These are phyloP conservation scores for Magnolia officinalis DNA, from an alignment of 164 flowering plant species.

Conservation along the genomic window DNA sequence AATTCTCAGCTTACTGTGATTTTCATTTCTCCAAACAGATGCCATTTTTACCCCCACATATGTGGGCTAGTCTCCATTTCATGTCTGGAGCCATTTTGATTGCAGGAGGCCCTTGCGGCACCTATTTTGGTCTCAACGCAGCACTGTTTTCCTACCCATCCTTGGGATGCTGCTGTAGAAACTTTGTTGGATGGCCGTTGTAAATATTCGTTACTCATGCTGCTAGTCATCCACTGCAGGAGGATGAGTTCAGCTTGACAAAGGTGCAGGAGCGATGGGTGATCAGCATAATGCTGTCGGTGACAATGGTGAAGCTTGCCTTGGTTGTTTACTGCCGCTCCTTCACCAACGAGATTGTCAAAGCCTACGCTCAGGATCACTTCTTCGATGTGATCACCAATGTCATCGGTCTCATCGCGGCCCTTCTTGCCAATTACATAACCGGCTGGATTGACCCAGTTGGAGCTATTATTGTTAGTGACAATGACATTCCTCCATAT, in stretches of 20 bases:
- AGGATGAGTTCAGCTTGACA: conserved; percentile 47
- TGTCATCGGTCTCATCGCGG: conserved; percentile 76
- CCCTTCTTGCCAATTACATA: conserved; percentile 67
- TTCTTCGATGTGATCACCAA: conserved; percentile 92
- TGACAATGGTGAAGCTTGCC: conserved; percentile 64
- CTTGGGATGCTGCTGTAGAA: background rate
- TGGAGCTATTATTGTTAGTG: conserved; percentile 90
- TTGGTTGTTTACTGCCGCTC: conserved; percentile 69
- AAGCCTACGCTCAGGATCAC: conserved; percentile 94
- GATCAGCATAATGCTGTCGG: conserved; percentile 75
- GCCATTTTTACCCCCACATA: background rate
- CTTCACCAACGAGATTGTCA: conserved; percentile 84
- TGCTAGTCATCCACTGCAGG: conserved; percentile 28
- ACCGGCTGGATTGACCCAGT: conserved; percentile 82
- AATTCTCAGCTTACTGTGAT: background rate
- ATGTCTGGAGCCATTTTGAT: background rate
- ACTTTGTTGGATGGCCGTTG: background rate
- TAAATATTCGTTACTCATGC: background rate
- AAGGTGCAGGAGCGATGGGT: conserved; percentile 72
- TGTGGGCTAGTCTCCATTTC: background rate
- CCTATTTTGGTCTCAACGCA: background rate
- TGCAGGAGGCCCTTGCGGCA: background rate
- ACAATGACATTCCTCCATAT: background rate
- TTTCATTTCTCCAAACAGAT: background rate
- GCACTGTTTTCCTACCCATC: background rate